Percentiles rank a stretch among this genome's conserved stretches.
Conservation (phyloP, 2,329 filamentous ascomycete species). For the Neocatenulostroma microsporum region DNA sequence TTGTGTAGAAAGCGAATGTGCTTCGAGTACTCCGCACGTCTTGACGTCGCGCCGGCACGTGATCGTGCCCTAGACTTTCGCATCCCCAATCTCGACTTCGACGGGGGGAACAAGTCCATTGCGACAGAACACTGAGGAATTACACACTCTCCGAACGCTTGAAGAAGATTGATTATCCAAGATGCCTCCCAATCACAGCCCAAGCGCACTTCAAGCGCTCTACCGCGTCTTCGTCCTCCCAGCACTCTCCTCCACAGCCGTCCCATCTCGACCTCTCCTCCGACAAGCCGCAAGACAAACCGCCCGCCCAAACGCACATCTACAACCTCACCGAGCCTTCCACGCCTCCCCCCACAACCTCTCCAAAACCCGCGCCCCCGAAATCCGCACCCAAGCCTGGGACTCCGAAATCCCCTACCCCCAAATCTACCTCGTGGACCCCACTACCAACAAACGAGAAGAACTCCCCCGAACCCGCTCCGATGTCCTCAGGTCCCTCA, state of each 20-base stretch:
- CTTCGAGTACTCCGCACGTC: too few relatives aligned
- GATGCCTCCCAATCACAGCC: constrained; percentile 13
- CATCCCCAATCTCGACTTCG: not conserved
- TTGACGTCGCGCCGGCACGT: not conserved
- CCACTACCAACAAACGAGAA: constrained; percentile 21
- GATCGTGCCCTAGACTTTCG: not conserved
- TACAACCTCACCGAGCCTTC: too few relatives aligned
- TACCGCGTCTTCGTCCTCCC: constrained; percentile 39
- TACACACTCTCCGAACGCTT: not conserved
- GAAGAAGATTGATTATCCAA: not conserved
- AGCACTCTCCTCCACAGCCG: constrained; percentile 10
- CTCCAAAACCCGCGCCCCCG: constrained; percentile 31
- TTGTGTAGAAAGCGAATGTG: too few relatives aligned
- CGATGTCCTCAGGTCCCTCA: constrained; percentile 38
- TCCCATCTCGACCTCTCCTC: constrained; percentile 16
- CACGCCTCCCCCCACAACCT: constrained; percentile 18
- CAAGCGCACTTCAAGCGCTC: constrained; percentile 21
- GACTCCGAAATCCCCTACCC: constrained; percentile 44
- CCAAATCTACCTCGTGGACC: constrained; percentile 39
- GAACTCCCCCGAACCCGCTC: constrained; percentile 21
- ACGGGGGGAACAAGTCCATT: not conserved
- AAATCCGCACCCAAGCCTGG: constrained; percentile 34
- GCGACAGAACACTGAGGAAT: not conserved
- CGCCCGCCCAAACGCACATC: constrained; percentile 17
- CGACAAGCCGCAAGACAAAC: constrained; percentile 15